Percentiles rank a stretch among this genome's conserved stretches.
These are phyloP conservation scores for Straminergon stramineum DNA, from an alignment of 225 moss, liverwort and hornwort genomes.

Conservation along the genomic window DNA sequence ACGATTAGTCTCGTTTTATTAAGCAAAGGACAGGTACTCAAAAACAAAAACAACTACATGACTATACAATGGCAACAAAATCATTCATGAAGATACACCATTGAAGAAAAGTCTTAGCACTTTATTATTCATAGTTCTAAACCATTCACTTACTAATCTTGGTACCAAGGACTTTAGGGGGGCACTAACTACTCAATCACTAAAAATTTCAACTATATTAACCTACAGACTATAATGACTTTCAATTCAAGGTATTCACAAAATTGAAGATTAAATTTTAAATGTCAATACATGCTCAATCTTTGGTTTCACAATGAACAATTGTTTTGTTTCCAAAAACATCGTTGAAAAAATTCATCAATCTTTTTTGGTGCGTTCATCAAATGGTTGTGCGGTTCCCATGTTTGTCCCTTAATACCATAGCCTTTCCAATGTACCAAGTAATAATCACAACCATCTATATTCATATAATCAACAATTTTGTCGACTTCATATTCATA, in stretches of 20 bases:
- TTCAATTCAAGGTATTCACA: not conserved
- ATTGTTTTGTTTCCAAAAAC: not conserved
- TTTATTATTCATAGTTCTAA: not conserved
- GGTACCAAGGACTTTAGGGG: not conserved
- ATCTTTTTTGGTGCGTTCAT: not conserved
- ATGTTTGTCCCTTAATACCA: not conserved
- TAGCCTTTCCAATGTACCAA: not conserved
- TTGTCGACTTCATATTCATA: not conserved
- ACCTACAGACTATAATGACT: not conserved
- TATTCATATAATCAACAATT: not conserved
- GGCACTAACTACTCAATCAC: too few species aligned
- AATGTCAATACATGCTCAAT: not conserved
- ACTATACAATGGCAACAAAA: too few species aligned
- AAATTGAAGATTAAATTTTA: not conserved
- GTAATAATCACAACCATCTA: not conserved
- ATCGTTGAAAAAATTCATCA: not conserved
- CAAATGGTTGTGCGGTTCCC: not conserved
- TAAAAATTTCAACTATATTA: not conserved
- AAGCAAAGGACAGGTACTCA: too few species aligned
- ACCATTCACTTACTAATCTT: not conserved
- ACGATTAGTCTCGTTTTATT: too few species aligned
- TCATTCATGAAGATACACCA: too few species aligned
- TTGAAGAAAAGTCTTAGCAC: fast-evolving
- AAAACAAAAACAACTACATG: too few species aligned
- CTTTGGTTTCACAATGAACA: not conserved